These are phyloP conservation scores for Naumovozyma castellii DNA, from an alignment of 805 yeast genomes.

Conservation along the genomic window DNA sequence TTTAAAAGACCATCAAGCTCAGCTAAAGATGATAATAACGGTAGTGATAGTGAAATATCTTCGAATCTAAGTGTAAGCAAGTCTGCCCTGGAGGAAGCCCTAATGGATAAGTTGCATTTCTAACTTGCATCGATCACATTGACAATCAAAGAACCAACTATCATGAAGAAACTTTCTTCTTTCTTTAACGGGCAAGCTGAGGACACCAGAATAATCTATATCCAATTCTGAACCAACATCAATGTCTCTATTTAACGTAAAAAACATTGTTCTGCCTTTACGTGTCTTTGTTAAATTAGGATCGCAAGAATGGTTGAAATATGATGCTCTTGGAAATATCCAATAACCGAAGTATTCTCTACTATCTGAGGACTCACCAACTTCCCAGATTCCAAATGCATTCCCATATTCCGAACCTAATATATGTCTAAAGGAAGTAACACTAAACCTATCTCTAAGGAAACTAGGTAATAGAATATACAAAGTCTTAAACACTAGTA, in stretches of 20 bases:
- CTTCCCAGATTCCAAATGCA: constrained; percentile 63
- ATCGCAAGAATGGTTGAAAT: constrained; percentile 56
- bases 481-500: constrained; percentile 40
- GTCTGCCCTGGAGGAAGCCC: constrained; percentile 36
- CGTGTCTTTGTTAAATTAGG: constrained; percentile 47
- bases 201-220: constrained; percentile 49
- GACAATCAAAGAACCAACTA: constrained; percentile 54
- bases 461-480: constrained; percentile 31
- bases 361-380: constrained; percentile 34
- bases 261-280: constrained; percentile 29
- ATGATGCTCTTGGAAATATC: constrained; percentile 54
- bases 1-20: constrained; percentile 5
- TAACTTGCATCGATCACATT: constrained; percentile 38
- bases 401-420: constrained; percentile 56
- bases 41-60: constrained; percentile 27
- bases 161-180: constrained; percentile 37
- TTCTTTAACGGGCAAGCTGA: constrained; percentile 33
- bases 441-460: constrained; percentile 31
- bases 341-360: constrained; percentile 51
- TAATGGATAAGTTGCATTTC: constrained; percentile 30
- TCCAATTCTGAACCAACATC: constrained; percentile 41
- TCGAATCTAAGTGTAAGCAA: constrained; percentile 33
- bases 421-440: constrained; percentile 35
- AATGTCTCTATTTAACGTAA: constrained; percentile 36
- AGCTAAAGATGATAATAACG: constrained; percentile 1